Base-by-base conservation (phyloP, 2,329 filamentous ascomycete genomes). In the Alternaria tenuissima region DNA sequence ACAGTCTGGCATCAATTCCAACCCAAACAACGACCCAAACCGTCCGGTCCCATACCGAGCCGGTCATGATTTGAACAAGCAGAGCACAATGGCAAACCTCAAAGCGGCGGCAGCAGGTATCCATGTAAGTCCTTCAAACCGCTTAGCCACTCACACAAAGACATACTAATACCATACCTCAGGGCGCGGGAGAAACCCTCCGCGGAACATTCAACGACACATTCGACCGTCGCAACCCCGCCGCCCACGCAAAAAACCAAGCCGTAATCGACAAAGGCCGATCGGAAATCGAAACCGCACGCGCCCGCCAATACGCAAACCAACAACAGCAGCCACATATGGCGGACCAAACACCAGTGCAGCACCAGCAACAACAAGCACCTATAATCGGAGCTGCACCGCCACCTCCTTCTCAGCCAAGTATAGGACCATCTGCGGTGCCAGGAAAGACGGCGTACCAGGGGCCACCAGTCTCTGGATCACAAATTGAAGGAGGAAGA, bases 171-270 rank as follows among this genome's bases (percentile, higher is more conserved):
- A 44, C 16, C 3, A 4, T 18, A 9, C 14, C 9, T 39, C 42
- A 78, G 76, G 76, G 76, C 42, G 76, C 74, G 18, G 68, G 75
- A 49, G 76, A 78, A 65, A 70, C 76, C 43, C 69, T 78, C 18
- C 72, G 76, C 34, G 76, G 76, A 12, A 77, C 74, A 4, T 67
- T 78, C 38, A 77, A 77, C 46, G 66, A 67, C 47, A 67, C 71
- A 3, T 69, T 76, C 43, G 76, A 78, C 56, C 71, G 69, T 14
- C 76, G 71, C 39, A 68, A 72, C 39, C 68, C 71, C 12, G 26
- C 64, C 30, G 69, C 73, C 7, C 74, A 76, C 41, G 65, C 71
- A 5, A 76, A 73, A 57, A 78, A 78, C 52, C 70, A 76, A 63
- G 72, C 71, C 16, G 56, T 68, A 12, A 75, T 78, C 18, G 68